Evolutionary conservation across 169 alveolate species (phyloP), one percentile per base, ranked within the genome.

Genomic region (Plasmodium chabaudi): DNA sequence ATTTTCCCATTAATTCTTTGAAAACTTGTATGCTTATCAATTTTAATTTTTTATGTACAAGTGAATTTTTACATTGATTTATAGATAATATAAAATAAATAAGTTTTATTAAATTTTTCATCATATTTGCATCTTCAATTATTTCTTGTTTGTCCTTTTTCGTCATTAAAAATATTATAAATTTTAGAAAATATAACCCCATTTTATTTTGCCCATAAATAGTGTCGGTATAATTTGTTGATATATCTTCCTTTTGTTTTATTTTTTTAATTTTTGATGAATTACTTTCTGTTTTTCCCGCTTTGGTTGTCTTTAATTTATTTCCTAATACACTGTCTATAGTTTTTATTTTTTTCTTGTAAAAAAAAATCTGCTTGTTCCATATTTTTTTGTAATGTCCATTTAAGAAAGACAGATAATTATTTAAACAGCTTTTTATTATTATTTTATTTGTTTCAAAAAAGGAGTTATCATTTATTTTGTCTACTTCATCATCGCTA

Each of bases 131-230:
- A 15, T 53, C 6, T 17, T 44, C 1, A 17, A 13, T 1, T 9
- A 57, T 69, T 23, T n/a, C 10, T 1, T 34, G 4, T 15, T 12
- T 60, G 34, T 61, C 65, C 7, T 34, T 34, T 34, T 34, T 34
- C 7, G 9, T 23, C 10, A 72, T 6, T 27, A 72, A 39, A 2
- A 23, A 6, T n/a, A 34, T 25, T 9, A 60, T 39, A 34, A 34
- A 82, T 34, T 42, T 67, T 19, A 82, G 42, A 69, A 82, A 65
- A 15, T 69, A 57, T 67, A 82, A 1, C 0, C 90, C 90, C 27
- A 47, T 17, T 34, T 75, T 75, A 0, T 59, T 34, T 13, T 73
- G 65, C 0, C 19, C 3, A 51, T 49, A 27, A 10, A 51, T 15
- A 5, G 27, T 23, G 6, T 72, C 86, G 19, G 7, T 34, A 4